A percentile compares a stretch with the other conserved stretches of the same genome.
Conservation (phyloP, 352 stramenopile genomes). For the Globisporangium solare region DNA sequence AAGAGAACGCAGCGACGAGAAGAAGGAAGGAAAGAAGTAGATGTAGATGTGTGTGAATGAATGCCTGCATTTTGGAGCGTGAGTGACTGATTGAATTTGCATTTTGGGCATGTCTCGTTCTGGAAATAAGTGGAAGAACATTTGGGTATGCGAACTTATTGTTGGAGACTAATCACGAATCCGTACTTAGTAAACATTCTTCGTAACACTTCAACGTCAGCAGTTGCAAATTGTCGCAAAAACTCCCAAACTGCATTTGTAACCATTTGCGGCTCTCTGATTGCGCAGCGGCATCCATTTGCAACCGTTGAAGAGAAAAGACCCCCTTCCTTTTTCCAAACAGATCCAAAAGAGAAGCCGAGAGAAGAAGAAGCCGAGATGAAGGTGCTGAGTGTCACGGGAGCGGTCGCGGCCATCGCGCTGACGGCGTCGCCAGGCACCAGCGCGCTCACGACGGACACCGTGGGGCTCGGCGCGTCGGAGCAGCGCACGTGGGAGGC, state of each 20-base stretch:
- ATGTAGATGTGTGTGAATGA: not conserved
- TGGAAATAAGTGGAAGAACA: not conserved
- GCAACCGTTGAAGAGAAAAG: conserved; percentile 6
- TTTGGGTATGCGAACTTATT: conserved; percentile 2
- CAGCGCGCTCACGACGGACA: conserved; percentile 8
- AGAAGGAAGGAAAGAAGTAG: too few species aligned
- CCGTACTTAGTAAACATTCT: too few species aligned
- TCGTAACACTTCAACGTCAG: too few species aligned
- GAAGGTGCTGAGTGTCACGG: conserved; percentile 8
- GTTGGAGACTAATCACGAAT: too few species aligned
- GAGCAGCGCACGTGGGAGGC: conserved; percentile 34
- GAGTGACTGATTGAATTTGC: not conserved
- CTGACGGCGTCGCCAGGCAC: conserved; percentile 6
- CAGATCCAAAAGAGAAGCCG: conserved; percentile 9
- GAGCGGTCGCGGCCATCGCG: not conserved
- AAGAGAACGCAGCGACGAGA: too few species aligned
- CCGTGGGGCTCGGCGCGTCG: conserved; percentile 3
- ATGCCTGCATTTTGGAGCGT: not conserved
- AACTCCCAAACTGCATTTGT: too few species aligned
- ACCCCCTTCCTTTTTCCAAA: not conserved
- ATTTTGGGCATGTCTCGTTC: conserved; percentile 3
- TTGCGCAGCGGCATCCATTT: not conserved
- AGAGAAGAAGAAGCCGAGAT: conserved; percentile 5
- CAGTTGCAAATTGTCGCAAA: too few species aligned
- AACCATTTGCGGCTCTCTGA: too few species aligned